A percentile compares a stretch with the other conserved stretches of the same genome.
These are phyloP conservation scores for Pestalotiopsis sp. DNA, from an alignment of 2,329 filamentous ascomycete genomes.

Conservation along the genomic window DNA sequence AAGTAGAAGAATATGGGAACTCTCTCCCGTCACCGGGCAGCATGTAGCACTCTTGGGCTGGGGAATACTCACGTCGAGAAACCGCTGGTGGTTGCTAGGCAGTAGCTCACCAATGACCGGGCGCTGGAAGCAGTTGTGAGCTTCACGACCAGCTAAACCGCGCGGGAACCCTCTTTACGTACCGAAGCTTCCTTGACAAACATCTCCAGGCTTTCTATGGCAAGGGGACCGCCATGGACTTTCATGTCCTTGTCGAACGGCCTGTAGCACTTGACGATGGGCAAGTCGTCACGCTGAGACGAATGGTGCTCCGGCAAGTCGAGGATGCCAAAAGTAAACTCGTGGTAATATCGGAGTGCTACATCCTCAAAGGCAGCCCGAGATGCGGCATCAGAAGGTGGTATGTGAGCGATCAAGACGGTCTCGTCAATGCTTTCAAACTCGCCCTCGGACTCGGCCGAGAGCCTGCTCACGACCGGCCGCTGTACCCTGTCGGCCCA, in stretches of 20 bases:
- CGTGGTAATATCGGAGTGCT: slow-evolving; percentile 29
- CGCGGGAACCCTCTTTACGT: background rate
- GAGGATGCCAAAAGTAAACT: slow-evolving; percentile 37
- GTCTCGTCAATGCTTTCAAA: slow-evolving; percentile 34
- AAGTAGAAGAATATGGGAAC: too few species aligned
- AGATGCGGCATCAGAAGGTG: slow-evolving; percentile 19
- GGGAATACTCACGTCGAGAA: slow-evolving; percentile 34
- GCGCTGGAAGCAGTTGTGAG: slow-evolving; percentile 16
- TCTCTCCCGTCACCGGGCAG: too few species aligned
- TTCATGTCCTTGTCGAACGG: slow-evolving; percentile 29
- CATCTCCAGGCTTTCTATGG: slow-evolving; percentile 24
- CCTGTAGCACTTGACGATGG: slow-evolving; percentile 32
- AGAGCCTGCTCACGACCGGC: slow-evolving; percentile 27
- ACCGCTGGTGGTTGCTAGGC: slow-evolving; percentile 32
- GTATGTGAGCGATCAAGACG: slow-evolving; percentile 33
- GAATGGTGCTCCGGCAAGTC: slow-evolving; percentile 18
- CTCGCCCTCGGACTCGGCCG: slow-evolving; percentile 18
- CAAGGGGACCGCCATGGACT: slow-evolving; percentile 17
- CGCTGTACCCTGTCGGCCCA: slow-evolving; percentile 28
- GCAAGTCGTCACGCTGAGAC: slow-evolving; percentile 18
- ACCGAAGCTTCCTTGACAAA: slow-evolving; percentile 28
- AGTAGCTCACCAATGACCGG: slow-evolving; percentile 36
- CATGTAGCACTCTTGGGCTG: too few species aligned
- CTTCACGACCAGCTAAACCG: too few species aligned
- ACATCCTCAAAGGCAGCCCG: slow-evolving; percentile 25